Conservation (phyloP, 352 stramenopile species). For the Phytophthora podocarpi region DNA sequence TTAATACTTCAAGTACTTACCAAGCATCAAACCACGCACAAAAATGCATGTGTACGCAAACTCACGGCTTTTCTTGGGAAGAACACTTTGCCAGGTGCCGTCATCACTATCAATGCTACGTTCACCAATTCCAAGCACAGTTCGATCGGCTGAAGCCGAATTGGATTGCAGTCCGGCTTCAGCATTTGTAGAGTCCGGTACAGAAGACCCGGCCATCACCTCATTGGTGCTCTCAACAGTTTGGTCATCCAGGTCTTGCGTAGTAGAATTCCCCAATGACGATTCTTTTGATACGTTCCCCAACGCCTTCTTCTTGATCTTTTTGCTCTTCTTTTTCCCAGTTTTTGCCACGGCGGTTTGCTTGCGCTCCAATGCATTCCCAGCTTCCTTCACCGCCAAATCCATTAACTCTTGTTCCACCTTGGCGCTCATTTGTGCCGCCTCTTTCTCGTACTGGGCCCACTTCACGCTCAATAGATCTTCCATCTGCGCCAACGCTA, state of each 20-base stretch:
- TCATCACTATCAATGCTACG: constrained; percentile 7
- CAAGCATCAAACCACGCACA: background rate
- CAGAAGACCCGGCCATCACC: background rate
- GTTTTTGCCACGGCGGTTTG: constrained; percentile 18
- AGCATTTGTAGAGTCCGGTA: background rate
- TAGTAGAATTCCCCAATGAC: background rate
- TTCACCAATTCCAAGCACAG: background rate
- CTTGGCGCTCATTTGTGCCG: constrained; percentile 24
- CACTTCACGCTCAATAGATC: constrained; percentile 32
- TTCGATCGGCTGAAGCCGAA: background rate
- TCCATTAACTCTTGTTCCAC: constrained; percentile 36
- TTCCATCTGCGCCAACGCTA: constrained; percentile 30
- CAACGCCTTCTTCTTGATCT: constrained; percentile 38
- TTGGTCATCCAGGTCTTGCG: background rate
- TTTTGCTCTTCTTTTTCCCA: constrained; percentile 52
- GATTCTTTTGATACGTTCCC: background rate
- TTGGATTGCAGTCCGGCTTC: background rate
- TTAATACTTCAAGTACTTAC: constrained; percentile 3
- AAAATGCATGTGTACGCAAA: constrained; percentile 1
- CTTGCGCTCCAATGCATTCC: constrained; percentile 6
- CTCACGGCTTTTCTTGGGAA: constrained; percentile 40
- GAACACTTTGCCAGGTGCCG: constrained; percentile 28
- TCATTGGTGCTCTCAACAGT: background rate
- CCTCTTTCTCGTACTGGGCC: constrained; percentile 25
- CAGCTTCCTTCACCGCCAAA: constrained; percentile 17